Percentiles rank a stretch among this genome's conserved stretches.
phyloP scores from a whole-genome alignment of 163 green algal species.

The Scenedesmus sp. region DNA sequence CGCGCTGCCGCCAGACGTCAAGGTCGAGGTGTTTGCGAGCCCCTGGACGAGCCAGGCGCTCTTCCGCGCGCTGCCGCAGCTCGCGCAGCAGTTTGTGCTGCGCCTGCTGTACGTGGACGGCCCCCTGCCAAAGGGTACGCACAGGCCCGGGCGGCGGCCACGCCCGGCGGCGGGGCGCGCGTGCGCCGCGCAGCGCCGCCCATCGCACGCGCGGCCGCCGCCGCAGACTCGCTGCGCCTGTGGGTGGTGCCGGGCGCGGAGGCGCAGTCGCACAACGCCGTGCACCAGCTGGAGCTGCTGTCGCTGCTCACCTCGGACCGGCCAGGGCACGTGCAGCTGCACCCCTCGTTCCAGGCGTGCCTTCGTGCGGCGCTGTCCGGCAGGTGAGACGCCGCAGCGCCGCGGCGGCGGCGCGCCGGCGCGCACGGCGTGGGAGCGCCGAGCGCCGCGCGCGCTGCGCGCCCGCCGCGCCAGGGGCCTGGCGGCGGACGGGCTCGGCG shows the following conservation, averaged over 20 bases:
- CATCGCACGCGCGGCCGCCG: background rate
- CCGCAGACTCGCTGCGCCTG: constrained; percentile 55
- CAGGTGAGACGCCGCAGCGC: constrained; percentile 36
- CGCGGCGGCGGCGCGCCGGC: background rate
- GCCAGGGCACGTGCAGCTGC: constrained; percentile 43
- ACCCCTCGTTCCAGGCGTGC: constrained; percentile 60
- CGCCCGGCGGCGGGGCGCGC: too few species aligned
- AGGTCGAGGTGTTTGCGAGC: constrained; percentile 74
- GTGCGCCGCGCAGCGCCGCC: background rate
- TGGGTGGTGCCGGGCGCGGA: constrained; percentile 46
- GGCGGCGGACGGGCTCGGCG: background rate
- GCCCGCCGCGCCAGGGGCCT: background rate
- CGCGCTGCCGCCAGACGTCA: constrained; percentile 56
- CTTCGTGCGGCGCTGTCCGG: constrained; percentile 53
- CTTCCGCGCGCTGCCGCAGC: constrained; percentile 80
- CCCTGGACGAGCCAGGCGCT: constrained; percentile 81
- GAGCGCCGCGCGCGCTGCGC: too few species aligned
- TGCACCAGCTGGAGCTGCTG: constrained; percentile 56
- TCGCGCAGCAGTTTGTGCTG: constrained; percentile 89
- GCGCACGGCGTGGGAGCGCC: too few species aligned
- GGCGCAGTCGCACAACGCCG: constrained; percentile 49
- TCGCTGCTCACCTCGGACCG: constrained; percentile 54
- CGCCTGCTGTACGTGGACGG: constrained; percentile 77
- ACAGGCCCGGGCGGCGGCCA: too few species aligned
- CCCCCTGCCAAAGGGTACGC: constrained; percentile 64